Evolutionary conservation across 2,329 filamentous ascomycete genomes (phyloP).

Genomic region (Fusarium sp.): DNA sequence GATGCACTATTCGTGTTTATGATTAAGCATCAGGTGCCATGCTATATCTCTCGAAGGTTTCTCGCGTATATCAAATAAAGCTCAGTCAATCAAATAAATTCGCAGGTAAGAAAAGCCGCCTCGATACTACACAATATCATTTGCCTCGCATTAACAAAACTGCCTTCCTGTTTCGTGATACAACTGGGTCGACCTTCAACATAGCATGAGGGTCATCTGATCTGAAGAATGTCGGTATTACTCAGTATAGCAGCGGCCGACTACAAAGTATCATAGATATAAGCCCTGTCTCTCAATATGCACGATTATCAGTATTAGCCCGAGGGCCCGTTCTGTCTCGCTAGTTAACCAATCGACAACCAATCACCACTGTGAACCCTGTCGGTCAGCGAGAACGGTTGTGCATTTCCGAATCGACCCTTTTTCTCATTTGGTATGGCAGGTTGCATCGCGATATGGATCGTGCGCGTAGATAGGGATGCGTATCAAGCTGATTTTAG

Average conservation of each 20-base stretch:
- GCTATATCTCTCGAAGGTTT: fast-evolving
- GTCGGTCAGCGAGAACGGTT: neutral
- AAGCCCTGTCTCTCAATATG: neutral
- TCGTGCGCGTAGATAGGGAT: constrained; percentile 6
- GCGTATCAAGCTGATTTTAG: neutral
- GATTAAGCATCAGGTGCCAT: neutral
- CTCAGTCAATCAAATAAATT: no score
- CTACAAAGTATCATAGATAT: neutral
- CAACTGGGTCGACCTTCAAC: fast-evolving
- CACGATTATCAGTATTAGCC: neutral
- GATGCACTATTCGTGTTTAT: neutral
- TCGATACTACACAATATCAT: no score
- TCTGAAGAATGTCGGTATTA: fast-evolving
- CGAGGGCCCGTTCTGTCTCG: neutral
- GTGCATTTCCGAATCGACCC: neutral
- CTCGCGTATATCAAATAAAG: neutral
- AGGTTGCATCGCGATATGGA: neutral
- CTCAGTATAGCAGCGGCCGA: neutral
- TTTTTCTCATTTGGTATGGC: neutral
- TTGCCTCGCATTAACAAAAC: fast-evolving
- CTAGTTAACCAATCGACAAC: neutral
- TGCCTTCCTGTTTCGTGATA: neutral
- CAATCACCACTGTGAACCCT: neutral
- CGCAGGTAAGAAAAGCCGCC: no score
- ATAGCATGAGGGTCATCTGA: neutral